These are phyloP conservation scores for Penicillium nordicum DNA, from an alignment of 2,329 filamentous ascomycete species.

Conservation along the genomic window DNA sequence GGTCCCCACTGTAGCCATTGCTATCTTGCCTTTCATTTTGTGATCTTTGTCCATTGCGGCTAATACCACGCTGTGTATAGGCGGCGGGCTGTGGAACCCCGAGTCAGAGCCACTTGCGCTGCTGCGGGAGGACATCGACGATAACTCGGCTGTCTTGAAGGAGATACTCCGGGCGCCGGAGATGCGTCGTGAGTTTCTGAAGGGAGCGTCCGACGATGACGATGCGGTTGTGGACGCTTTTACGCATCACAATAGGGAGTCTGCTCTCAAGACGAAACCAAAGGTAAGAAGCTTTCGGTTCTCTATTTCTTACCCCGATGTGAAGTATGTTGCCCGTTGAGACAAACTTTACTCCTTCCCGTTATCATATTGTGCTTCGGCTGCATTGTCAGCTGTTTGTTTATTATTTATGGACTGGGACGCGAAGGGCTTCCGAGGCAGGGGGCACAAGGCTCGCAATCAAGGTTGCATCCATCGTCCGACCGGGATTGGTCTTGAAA, in stretches of 20 bases:
- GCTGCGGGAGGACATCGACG: conserved; percentile 72
- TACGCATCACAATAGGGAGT: conserved; percentile 64
- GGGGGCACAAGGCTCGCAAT: neutral
- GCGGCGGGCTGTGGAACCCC: conserved; percentile 79
- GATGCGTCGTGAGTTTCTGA: conserved; percentile 65
- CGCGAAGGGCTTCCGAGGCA: neutral
- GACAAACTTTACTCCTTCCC: neutral
- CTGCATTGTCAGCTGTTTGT: neutral
- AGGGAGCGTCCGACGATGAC: conserved; percentile 52
- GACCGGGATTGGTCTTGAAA: conserved; percentile 2
- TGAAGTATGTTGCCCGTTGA: neutral
- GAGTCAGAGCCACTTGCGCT: conserved; percentile 63
- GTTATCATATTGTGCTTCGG: neutral
- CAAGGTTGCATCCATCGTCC: neutral
- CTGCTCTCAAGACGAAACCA: conserved; percentile 78
- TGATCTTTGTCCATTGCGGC: conserved; percentile 2
- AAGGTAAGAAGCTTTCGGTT: conserved; percentile 57
- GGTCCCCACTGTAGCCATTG: neutral
- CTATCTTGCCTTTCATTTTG: neutral
- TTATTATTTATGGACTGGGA: neutral
- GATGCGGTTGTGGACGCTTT: conserved; percentile 67
- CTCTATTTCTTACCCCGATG: neutral
- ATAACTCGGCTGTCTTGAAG: conserved; percentile 67
- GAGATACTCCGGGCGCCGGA: conserved; percentile 58
- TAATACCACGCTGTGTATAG: conserved; percentile 36